A percentile compares a stretch with the other conserved stretches of the same genome.
These are phyloP conservation scores for Linderniella brevidens DNA, from an alignment of 257 asterid species.

Conservation along the genomic window DNA sequence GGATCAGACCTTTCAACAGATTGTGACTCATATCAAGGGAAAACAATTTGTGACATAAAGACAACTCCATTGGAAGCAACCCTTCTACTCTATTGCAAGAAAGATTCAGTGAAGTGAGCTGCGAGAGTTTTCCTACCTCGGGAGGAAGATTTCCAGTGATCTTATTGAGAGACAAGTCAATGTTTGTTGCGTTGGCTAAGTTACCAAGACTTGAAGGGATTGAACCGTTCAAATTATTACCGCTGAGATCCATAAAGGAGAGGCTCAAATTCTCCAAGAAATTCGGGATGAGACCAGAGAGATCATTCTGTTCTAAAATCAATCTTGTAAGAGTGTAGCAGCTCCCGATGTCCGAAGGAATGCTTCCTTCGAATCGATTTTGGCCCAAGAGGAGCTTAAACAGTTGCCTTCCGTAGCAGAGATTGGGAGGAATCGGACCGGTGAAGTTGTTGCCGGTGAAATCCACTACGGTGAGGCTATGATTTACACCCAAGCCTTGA, in stretches of 20 bases:
- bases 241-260: conserved; percentile 37
- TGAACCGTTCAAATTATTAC: conserved; percentile 34
- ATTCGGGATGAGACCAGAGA: conserved; percentile 46
- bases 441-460: conserved; percentile 45
- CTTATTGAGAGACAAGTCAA: conserved; percentile 46
- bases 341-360: conserved; percentile 45
- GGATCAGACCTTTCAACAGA: conserved; percentile 43
- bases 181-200: conserved; percentile 23
- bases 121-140: conserved; percentile 36
- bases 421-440: conserved; percentile 59
- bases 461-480: conserved; percentile 38
- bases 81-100: conserved; percentile 53
- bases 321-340: conserved; percentile 49
- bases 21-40: conserved; percentile 42
- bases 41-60: conserved; percentile 33
- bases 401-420: conserved; percentile 55
- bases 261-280: conserved; percentile 30
- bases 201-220: conserved; percentile 42
- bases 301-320: conserved; percentile 50
- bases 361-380: conserved; percentile 42
- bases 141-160: conserved; percentile 40
- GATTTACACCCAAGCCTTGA: conserved; percentile 58
- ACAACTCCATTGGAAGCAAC: conserved; percentile 27
- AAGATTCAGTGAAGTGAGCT: conserved; percentile 34
- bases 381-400: conserved; percentile 37